phyloP scores from a whole-genome alignment of 495 filamentous ascomycete genomes.

The Venustampulla echinocandica region DNA sequence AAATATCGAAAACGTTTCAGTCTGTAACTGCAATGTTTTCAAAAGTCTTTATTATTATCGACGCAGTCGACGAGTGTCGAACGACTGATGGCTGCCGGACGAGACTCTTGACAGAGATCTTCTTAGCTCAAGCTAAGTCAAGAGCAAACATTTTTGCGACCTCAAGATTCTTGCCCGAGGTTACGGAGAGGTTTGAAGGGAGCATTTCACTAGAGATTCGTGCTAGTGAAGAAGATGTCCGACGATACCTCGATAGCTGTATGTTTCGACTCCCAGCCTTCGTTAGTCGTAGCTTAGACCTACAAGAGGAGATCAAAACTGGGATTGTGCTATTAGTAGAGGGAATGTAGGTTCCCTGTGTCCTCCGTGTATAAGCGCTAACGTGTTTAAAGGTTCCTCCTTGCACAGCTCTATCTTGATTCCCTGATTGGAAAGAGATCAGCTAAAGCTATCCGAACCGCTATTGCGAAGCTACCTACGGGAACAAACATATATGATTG shows the following conservation, averaged over 20 bases:
- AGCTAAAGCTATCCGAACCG: slow-evolving; percentile 7
- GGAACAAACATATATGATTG: background rate
- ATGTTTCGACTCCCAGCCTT: background rate
- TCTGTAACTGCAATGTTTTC: slow-evolving; percentile 20
- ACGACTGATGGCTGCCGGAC: slow-evolving; percentile 23
- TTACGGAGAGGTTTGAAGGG: slow-evolving; percentile 22
- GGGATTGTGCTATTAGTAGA: slow-evolving; percentile 5
- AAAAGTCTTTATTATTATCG: slow-evolving; percentile 34
- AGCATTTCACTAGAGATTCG: slow-evolving; percentile 22
- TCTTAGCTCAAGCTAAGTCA: slow-evolving; percentile 22
- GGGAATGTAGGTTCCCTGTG: slow-evolving; percentile 17
- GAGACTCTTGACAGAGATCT: slow-evolving; percentile 26
- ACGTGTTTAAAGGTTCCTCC: slow-evolving; percentile 13
- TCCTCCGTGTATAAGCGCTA: too few species aligned
- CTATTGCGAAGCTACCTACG: slow-evolving; percentile 3
- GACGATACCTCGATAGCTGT: slow-evolving; percentile 8
- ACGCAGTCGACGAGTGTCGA: slow-evolving; percentile 38
- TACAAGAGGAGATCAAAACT: slow-evolving; percentile 13
- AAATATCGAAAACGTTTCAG: slow-evolving; percentile 24
- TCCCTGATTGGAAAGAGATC: slow-evolving; percentile 12
- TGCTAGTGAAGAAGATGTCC: slow-evolving; percentile 16
- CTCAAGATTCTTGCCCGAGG: slow-evolving; percentile 25
- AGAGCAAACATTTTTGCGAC: slow-evolving; percentile 27
- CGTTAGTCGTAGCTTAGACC: background rate
- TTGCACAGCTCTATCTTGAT: slow-evolving; percentile 17